Evolutionary conservation across 768 basidiomycete genomes (phyloP).

Genomic region (Pulveroboletus sp.): DNA sequence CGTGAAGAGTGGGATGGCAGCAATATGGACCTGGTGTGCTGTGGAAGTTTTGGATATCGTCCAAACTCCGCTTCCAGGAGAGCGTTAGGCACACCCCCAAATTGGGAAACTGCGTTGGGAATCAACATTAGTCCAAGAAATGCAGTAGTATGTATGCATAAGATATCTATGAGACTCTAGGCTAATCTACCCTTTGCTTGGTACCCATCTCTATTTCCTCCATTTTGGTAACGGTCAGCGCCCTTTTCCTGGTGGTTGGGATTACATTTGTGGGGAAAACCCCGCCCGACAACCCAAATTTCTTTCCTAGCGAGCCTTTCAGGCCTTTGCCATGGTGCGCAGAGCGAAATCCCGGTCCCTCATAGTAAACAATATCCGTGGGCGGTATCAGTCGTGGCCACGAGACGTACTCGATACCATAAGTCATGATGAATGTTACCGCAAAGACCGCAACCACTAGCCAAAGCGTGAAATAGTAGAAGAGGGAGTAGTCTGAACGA

Average conservation of each 20-base stretch:
- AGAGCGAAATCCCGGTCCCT: slow-evolving; percentile 84
- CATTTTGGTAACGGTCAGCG: slow-evolving; percentile 33
- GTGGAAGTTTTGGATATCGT: slow-evolving; percentile 23
- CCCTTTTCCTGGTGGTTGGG: slow-evolving; percentile 36
- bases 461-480: slow-evolving; percentile 85
- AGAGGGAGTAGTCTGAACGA: slow-evolving; percentile 70
- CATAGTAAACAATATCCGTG: slow-evolving; percentile 76
- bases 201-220: slow-evolving; percentile 82
- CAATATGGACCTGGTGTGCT: slow-evolving; percentile 3
- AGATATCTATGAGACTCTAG: not conserved
- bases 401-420: slow-evolving; percentile 92
- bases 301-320: slow-evolving; percentile 33
- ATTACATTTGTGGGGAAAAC: slow-evolving; percentile 37
- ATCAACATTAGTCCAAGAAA: not conserved
- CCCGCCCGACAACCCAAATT: slow-evolving; percentile 33
- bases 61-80: slow-evolving; percentile 28
- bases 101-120: slow-evolving; percentile 10
- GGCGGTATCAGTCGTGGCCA: slow-evolving; percentile 89
- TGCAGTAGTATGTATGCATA: not conserved
- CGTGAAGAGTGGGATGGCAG: slow-evolving; percentile 1
- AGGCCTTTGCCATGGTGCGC: slow-evolving; percentile 74
- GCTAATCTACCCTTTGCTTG: slow-evolving; percentile 73
- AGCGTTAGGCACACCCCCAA: slow-evolving; percentile 5
- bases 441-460: slow-evolving; percentile 58
- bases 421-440: slow-evolving; percentile 67